phyloP scores from a whole-genome alignment of 2,329 filamentous ascomycete genomes.

The Dactylellina leptospora region DNA sequence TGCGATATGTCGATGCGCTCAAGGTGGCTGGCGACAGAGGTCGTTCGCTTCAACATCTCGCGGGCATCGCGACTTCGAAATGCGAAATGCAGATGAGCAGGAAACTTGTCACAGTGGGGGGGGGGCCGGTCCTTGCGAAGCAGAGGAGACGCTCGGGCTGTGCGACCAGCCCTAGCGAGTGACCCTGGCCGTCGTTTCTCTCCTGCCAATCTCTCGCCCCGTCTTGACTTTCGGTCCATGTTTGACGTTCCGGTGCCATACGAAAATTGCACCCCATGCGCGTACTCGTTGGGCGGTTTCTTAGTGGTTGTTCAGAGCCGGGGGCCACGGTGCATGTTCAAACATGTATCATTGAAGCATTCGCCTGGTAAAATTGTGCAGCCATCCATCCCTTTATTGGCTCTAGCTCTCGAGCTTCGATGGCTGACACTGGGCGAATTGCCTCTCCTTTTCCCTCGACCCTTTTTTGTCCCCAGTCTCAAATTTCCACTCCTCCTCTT shows the following conservation, averaged over 20 bases:
- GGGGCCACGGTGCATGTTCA: constrained; percentile 9
- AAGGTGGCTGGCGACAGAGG: neutral
- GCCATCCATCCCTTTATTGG: constrained; percentile 50
- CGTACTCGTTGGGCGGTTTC: constrained; percentile 12
- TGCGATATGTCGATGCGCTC: neutral
- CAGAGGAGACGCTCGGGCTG: constrained; percentile 7
- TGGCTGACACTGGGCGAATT: neutral
- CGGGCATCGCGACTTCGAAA: neutral
- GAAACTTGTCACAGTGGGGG: constrained; percentile 30
- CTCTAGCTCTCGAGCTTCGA: constrained; percentile 8
- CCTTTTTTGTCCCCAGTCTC: constrained; percentile 25
- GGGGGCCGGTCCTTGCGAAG: neutral
- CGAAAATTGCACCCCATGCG: constrained; percentile 4
- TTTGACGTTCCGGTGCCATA: constrained; percentile 22
- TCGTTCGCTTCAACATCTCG: too few relatives aligned
- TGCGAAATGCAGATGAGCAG: constrained; percentile 17
- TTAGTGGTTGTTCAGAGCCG: constrained; percentile 36
- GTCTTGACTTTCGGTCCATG: too few relatives aligned
- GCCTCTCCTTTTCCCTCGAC: constrained; percentile 42
- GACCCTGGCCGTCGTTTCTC: constrained; percentile 29
- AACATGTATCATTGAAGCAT: too few relatives aligned
- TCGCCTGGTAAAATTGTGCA: constrained; percentile 51
- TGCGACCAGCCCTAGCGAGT: constrained; percentile 25
- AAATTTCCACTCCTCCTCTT: constrained; percentile 1
- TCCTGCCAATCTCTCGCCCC: constrained; percentile 47